phyloP scores from a whole-genome alignment of 2,329 filamentous ascomycete genomes.

The Alternaria sp. region DNA sequence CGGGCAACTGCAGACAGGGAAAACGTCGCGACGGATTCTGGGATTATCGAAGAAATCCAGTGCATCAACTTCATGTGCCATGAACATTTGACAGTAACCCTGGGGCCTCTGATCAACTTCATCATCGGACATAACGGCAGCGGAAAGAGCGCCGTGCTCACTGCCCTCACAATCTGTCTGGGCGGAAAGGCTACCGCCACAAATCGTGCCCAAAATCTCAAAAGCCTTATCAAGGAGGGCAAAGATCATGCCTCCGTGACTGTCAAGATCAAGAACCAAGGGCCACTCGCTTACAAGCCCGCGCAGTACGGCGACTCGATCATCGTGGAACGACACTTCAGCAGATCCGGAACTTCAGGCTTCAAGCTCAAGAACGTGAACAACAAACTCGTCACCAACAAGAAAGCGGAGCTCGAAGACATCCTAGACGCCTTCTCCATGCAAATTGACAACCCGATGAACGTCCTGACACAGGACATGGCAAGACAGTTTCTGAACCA shows the following conservation, averaged over 20 bases:
- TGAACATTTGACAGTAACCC: conserved; percentile 74
- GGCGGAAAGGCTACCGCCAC: conserved; percentile 92
- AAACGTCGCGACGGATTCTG: conserved; percentile 79
- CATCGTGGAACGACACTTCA: conserved; percentile 89
- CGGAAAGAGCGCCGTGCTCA: conserved; percentile 94
- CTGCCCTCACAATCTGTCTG: conserved; percentile 90
- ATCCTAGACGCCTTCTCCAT: conserved; percentile 92
- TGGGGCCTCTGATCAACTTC: conserved; percentile 97
- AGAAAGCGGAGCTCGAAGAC: conserved; percentile 86
- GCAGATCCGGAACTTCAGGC: conserved; percentile 72
- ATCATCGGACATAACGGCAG: conserved; percentile 98
- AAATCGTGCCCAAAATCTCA: conserved; percentile 88
- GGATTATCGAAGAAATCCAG: conserved; percentile 85
- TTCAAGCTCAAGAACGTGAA: conserved; percentile 84
- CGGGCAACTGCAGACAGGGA: conserved; percentile 25
- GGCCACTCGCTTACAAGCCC: conserved; percentile 80
- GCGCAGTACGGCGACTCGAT: conserved; percentile 85
- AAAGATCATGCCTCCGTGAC: conserved; percentile 72
- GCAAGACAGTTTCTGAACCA: conserved; percentile 91
- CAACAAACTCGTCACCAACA: conserved; percentile 76
- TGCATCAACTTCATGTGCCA: conserved; percentile 99
- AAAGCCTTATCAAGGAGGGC: conserved; percentile 90
- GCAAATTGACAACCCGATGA: conserved; percentile 96
- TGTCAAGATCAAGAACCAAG: conserved; percentile 90
- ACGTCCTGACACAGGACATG: conserved; percentile 92